phyloP scores from a whole-genome alignment of 2,329 filamentous ascomycete species.

The Tolypocladium tundrense region DNA sequence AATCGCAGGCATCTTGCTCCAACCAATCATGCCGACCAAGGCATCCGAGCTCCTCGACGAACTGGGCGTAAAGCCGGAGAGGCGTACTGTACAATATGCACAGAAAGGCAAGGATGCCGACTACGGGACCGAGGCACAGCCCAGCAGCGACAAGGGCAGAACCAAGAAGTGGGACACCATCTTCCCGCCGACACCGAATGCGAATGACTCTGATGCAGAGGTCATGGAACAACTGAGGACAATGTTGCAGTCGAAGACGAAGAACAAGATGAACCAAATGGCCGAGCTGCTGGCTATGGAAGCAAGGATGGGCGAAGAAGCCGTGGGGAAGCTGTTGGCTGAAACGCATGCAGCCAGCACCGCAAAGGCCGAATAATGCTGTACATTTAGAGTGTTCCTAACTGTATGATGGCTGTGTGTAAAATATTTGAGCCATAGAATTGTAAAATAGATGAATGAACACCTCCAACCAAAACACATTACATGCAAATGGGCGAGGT shows the following conservation, averaged over 20 bases:
- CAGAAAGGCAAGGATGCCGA: constrained; percentile 50
- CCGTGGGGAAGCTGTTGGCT: constrained; percentile 11
- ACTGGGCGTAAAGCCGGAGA: constrained; percentile 57
- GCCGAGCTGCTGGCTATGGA: constrained; percentile 17
- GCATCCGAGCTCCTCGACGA: constrained; percentile 62
- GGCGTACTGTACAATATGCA: constrained; percentile 55
- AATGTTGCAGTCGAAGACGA: constrained; percentile 9
- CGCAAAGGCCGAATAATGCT: neutral
- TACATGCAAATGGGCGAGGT: neutral
- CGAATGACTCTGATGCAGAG: constrained; percentile 13
- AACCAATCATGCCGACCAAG: constrained; percentile 84
- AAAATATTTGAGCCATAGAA: neutral
- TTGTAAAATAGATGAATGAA: neutral
- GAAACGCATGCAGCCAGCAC: constrained; percentile 5
- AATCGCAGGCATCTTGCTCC: constrained; percentile 71
- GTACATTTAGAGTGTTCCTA: neutral
- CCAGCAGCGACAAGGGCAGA: constrained; percentile 15
- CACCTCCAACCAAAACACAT: neutral
- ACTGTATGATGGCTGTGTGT: neutral
- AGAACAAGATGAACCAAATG: constrained; percentile 17
- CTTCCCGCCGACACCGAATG: constrained; percentile 36
- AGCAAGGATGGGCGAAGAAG: constrained; percentile 14
- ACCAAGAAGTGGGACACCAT: constrained; percentile 30
- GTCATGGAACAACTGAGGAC: constrained; percentile 8
- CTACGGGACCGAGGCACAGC: constrained; percentile 47